Evolutionary conservation across 441 rosid genomes (phyloP), one percentile per base, ranked within the genome.

Genomic region (Adansonia madagascariensis): DNA sequence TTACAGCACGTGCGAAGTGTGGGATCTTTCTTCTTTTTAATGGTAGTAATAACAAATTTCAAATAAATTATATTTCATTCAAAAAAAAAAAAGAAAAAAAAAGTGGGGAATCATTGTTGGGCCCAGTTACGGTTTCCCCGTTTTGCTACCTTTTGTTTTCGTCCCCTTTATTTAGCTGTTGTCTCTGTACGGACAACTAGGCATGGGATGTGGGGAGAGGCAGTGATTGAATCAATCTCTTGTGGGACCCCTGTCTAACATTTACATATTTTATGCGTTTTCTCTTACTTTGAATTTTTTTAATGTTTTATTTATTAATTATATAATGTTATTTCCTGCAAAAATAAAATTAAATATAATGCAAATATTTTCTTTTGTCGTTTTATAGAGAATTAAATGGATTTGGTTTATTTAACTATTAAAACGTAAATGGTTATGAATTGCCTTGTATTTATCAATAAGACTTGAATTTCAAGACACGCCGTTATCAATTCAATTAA

Each of bases 1-100:
- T 5, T 24, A 7, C 71, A 66, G 39, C 83, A 82, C 82, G 74
- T 78, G 83, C 5, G 82, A 73, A 41, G 73, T 22, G 81, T 43
- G 62, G 52, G 46, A 14, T 67, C 9, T 56, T 31, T 44, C n/a
- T 12, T 15, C 4, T 24, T 63, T 74, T 1, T 31, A 3, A 1
- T 35, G 8, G 14, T 31, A 53, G 10, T 49, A 24, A 39, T 72
- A 35, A 41, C 3, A 3, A 46, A n/a, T 14, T 59, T 62, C 14
- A 62, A 18, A 18, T 8, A 62, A 62, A 14, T 31, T 62, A 27
- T 4, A 61, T 27, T 5, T 62, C 9, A 31, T 31, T 3, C 24
- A 18, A 31, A 31, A 31, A 31, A 31, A 31, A 31, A 31, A 31
- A 3, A 31, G 4, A 1, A 11, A 31, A 62, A 27, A 27, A 47